Evolutionary conservation across 2,329 filamentous ascomycete genomes (phyloP), one percentile per base, ranked within the genome.

Genomic region (Dothiorella sarmentorum): DNA sequence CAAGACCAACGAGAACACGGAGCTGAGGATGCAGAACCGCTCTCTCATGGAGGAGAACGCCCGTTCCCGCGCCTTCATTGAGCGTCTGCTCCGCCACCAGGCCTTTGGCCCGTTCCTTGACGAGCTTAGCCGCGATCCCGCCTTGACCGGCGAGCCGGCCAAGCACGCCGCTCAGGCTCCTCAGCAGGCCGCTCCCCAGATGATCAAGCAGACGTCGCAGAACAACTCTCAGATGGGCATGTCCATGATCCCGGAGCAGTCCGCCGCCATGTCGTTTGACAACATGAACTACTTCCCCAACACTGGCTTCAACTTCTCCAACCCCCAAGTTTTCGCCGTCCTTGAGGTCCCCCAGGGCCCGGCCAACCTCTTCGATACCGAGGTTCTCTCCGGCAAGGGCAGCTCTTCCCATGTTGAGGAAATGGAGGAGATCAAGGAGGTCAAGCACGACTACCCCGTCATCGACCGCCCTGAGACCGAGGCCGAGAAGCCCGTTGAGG

Each of bases 31-130:
- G 33, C 87, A 95, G 75, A 97, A 97, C 79, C 84, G 85, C 49
- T 86, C 88, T 35, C 82, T 99, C 17, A 78, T 85, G 65, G 90
- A 95, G 45, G 91, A 96, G 80, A 96, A 96, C 76, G 86, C 86
- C 69, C 89, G 90, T 4, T 93, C 90, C 6, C 83, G 90, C 13
- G 88, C 90, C 6, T 96, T 97, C 75, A 77, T 91, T 84, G 63
- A 88, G 84, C 76, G 92, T 70, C 81, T 97, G 43, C 76, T 80
- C 37, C 76, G 77, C 61, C 78, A 80, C 69, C 75, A 77, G 58
- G 70, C 76, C 62, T 69, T 80, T 69, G 71, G 73, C 63, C 76
- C 76, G 37, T 80, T 80, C 73, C 68, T 75, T 18, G 73, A 75
- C 61, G 72, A 75, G 53, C 64, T 75, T n/a, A 72, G 69, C n/a